Evolutionary conservation across 148 eudicot genomes (phyloP), one percentile per base, ranked within the genome.

Genomic region (Cornus suecica): DNA sequence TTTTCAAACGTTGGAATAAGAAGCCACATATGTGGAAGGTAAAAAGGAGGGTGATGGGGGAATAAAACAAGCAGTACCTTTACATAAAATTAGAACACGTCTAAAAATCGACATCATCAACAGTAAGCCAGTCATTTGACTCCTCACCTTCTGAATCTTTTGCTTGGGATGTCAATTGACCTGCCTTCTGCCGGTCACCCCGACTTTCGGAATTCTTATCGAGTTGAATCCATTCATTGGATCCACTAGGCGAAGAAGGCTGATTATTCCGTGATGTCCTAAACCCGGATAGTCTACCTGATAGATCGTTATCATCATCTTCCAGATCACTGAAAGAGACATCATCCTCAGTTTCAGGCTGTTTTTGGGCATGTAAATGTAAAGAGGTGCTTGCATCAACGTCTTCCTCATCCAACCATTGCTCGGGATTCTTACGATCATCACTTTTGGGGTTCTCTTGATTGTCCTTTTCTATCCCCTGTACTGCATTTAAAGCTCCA

Each of bases 321-420:
- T 92, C 95, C 23, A 89, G 82, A 80, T 93, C 90, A 72, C 93
- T 93, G 79, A 90, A 93, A 16, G 91, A 90, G 67, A 85, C 80
- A 66, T 83, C 94, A 28, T 90, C 94, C 68, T 83, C 90, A 37
- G 76, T 84, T 69, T 75, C 73, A 30, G 80, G 77, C 31, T 45
- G 69, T 71, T 81, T 87, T 27, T 51, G 61, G 65, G 79, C 69
- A 68, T 58, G 32, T 67, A 10, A 4, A 61, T 79, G 72, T 27
- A 8, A 32, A 37, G 42, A 6, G 42, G 77, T 48, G 70, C 54
- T 20, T 42, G 45, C 24, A 75, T 37, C 69, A 22, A 29, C 42
- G 27, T 78, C 80, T 77, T 74, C 81, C 60, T 73, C 68, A 26
- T 76, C 69, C 74, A 24, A 68, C 64, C 31, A 30, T 27, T 34